Evolutionary conservation across 208 protist genomes (phyloP).

Genomic region (Wallacemonas sp.): DNA sequence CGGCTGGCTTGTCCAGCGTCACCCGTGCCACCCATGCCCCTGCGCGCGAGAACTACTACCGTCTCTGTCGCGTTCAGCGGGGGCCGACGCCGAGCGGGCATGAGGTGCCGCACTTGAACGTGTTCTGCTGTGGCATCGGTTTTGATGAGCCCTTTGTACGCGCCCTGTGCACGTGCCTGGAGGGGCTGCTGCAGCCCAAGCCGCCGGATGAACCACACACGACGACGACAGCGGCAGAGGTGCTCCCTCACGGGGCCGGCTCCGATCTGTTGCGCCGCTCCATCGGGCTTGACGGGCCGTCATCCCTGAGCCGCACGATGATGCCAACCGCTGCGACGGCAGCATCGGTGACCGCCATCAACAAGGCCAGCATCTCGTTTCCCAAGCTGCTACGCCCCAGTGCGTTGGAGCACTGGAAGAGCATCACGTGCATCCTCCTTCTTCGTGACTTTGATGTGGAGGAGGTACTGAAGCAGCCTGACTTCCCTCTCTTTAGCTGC

Average conservation of each 20-base stretch:
- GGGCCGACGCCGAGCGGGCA: conserved; percentile 27
- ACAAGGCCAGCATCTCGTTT: neutral
- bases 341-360: neutral
- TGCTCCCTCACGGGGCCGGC: neutral
- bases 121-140: conserved; percentile 67
- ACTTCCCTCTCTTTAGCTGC: conserved; percentile 64
- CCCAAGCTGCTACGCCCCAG: conserved; percentile 9
- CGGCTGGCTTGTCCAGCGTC: neutral
- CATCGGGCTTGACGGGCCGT: neutral
- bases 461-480: conserved; percentile 20
- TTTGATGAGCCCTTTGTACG: conserved; percentile 47
- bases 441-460: conserved; percentile 31
- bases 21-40: neutral
- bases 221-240: conserved; percentile 2
- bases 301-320: neutral
- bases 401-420: conserved; percentile 34
- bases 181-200: conserved; percentile 39
- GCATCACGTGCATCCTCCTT: conserved; percentile 57
- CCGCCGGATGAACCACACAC: conserved; percentile 6
- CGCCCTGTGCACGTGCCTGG: conserved; percentile 42
- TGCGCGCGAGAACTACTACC: conserved; percentile 41
- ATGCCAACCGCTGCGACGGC: neutral
- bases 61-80: conserved; percentile 24
- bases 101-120: conserved; percentile 41
- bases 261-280: neutral